Evolutionary conservation across 2,329 filamentous ascomycete genomes (phyloP), one percentile per base, ranked within the genome.

Genomic region (Monilinia fructigena): DNA sequence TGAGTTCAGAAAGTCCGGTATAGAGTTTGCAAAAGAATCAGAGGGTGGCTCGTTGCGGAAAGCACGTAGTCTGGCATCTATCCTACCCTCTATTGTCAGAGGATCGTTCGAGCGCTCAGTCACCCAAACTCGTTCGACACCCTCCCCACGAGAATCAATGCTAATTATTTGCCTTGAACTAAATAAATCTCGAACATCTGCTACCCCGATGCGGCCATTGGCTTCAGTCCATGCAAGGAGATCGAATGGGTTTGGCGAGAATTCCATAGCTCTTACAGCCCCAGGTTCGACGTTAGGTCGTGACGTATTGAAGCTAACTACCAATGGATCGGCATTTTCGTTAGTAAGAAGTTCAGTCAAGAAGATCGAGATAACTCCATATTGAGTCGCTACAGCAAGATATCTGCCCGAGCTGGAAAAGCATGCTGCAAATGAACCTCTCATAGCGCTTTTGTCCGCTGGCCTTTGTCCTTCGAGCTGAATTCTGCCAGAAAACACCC

Each of bases 221-320:
- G 97, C 91, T 77, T 99, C 95, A 11, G 93, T 91, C 93, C 95
- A 98, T 8, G 96, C 90, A 52, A 99, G 81, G 23, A 99, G 85
- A 75, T 97, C 94, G 82, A 89, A 94, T 0, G 93, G 92, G 1
- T 91, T 90, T 0, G 94, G 93, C 5, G 91, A 93, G 76, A 99
- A 99, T 1, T 89, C 85, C 90, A 98, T 96, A 68, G 93, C 92
- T 69, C 95, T 86, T 63, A 98, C 88, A 42, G 94, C 93, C 54
- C 94, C 94, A 26, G 48, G 20, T 54, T 68, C 59, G 11, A 28
- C 50, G 38, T 67, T 71, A 0, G 91, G 86, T 68, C 92, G 83
- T 0, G 93, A 93, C 20, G 93, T 93, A 67, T 85, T 85, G 73
- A 98, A 92, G 11, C 89, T 85, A 28, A 88, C 89, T 48, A 97